phyloP scores from a whole-genome alignment of 805 yeast species.

The Lachancea kluyveri region DNA sequence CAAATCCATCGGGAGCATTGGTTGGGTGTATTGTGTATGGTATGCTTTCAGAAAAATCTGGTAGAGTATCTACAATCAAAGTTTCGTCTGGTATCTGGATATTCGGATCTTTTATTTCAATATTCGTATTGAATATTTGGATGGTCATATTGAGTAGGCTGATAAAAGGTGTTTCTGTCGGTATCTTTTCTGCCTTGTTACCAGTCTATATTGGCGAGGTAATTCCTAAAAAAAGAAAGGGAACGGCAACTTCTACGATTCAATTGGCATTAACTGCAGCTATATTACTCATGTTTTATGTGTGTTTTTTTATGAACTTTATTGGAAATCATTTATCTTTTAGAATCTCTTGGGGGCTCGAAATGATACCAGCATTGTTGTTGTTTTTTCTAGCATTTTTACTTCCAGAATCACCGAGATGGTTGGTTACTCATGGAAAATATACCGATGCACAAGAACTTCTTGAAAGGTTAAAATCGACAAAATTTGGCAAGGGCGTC shows the following conservation, averaged over 20 bases:
- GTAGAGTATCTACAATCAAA: conserved; percentile 51
- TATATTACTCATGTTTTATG: conserved; percentile 48
- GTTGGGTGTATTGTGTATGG: conserved; percentile 61
- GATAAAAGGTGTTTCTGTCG: conserved; percentile 48
- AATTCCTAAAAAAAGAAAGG: conserved; percentile 41
- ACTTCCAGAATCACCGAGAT: conserved; percentile 56
- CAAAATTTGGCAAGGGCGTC: neutral
- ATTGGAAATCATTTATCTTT: conserved; percentile 43
- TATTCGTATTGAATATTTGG: conserved; percentile 32
- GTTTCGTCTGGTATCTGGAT: conserved; percentile 51
- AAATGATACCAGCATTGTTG: conserved; percentile 46
- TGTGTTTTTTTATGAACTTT: conserved; percentile 41
- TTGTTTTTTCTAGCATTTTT: conserved; percentile 33
- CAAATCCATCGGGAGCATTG: conserved; percentile 65
- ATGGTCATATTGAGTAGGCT: conserved; percentile 45
- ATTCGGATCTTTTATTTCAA: conserved; percentile 40
- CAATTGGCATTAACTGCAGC: conserved; percentile 56
- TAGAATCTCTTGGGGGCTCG: conserved; percentile 60
- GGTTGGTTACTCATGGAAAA: conserved; percentile 36
- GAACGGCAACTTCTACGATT: conserved; percentile 46
- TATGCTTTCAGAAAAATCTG: conserved; percentile 41
- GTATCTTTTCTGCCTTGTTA: conserved; percentile 48
- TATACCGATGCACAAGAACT: conserved; percentile 35
- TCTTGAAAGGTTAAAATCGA: conserved; percentile 5
- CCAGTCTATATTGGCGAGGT: conserved; percentile 52